These are phyloP conservation scores for Gentiana dahurica DNA, from an alignment of 257 asterid species.

Conservation along the genomic window DNA sequence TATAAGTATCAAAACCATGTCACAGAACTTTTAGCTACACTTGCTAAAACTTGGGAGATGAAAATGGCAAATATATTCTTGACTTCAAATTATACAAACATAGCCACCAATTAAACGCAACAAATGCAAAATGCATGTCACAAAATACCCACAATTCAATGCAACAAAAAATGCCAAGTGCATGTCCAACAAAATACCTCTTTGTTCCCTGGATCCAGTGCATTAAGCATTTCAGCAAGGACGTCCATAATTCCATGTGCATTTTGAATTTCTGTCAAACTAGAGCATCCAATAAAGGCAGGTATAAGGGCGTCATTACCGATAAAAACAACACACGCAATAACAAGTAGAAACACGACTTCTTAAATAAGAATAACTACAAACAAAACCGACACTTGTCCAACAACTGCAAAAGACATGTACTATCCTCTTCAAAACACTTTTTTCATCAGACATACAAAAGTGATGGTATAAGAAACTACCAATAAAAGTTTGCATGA, in stretches of 20 bases:
- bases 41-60: background rate
- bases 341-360: background rate
- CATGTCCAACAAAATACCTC: slow-evolving; percentile 38
- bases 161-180: background rate
- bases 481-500: too few species aligned
- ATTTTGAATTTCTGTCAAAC: slow-evolving; percentile 90
- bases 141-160: slow-evolving; percentile 27
- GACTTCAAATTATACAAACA: background rate
- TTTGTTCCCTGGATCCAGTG: slow-evolving; percentile 83
- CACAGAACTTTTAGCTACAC: background rate
- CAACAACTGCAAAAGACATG: too few species aligned
- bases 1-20: background rate
- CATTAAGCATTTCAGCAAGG: slow-evolving; percentile 94
- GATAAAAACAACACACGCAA: background rate
- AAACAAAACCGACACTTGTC: too few species aligned
- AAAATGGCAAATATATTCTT: background rate
- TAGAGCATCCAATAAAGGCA: slow-evolving; percentile 20
- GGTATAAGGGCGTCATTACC: background rate
- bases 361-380: too few species aligned
- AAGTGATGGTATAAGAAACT: too few species aligned
- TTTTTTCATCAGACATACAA: too few species aligned
- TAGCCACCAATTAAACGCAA: background rate
- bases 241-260: slow-evolving; percentile 99
- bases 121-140: background rate
- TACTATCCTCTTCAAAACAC: too few species aligned